phyloP scores from a whole-genome alignment of 2,329 filamentous ascomycete genomes.

The Aspergillus tanneri region DNA sequence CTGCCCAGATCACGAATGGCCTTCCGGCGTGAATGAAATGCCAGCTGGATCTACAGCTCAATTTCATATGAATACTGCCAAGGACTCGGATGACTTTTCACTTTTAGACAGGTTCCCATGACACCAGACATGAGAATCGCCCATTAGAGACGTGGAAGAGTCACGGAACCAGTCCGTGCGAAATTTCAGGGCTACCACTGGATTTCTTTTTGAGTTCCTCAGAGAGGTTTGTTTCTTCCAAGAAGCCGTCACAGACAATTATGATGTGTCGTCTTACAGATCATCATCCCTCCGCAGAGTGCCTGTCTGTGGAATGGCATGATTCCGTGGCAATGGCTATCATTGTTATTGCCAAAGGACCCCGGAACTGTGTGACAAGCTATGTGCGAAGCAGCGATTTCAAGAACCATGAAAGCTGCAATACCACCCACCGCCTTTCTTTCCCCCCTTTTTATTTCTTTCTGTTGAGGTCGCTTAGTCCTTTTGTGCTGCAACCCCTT shows the following conservation, averaged over 20 bases:
- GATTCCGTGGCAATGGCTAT: background rate
- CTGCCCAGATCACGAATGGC: slow-evolving; percentile 35
- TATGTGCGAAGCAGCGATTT: background rate
- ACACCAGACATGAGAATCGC: slow-evolving; percentile 10
- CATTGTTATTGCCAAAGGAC: background rate
- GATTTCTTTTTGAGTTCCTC: slow-evolving; percentile 7
- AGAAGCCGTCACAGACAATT: background rate
- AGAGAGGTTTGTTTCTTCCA: background rate
- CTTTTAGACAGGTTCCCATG: slow-evolving; percentile 11
- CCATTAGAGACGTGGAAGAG: slow-evolving; percentile 7
- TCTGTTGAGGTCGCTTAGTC: background rate
- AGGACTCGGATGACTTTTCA: slow-evolving; percentile 3
- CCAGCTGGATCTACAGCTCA: background rate
- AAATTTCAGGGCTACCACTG: background rate
- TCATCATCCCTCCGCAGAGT: slow-evolving; percentile 2
- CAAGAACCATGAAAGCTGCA: background rate
- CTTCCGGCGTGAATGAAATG: slow-evolving; percentile 31
- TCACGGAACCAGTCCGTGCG: slow-evolving; percentile 14
- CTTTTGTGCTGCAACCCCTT: background rate
- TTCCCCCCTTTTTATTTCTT: background rate
- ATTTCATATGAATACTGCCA: background rate
- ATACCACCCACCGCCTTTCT: background rate
- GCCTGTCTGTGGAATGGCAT: background rate
- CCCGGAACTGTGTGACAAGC: background rate
- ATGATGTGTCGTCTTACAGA: slow-evolving; percentile 6